phyloP scores from a whole-genome alignment of 2,329 filamentous ascomycete species.

The Coniella vitis region DNA sequence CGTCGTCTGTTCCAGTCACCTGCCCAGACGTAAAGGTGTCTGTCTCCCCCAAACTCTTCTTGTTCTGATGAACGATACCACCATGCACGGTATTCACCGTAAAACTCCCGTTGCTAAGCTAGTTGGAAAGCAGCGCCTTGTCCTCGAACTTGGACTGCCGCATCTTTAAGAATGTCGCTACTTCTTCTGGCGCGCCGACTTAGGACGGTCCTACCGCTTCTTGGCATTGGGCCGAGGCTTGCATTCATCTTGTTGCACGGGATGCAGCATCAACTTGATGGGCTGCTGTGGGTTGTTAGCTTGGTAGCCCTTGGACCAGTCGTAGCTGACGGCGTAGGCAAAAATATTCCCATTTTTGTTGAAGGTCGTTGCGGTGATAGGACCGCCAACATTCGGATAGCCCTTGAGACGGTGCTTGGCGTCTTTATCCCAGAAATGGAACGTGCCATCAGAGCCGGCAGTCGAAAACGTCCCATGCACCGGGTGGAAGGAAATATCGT shows the following conservation, averaged over 20 bases:
- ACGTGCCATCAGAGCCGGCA: conserved; percentile 89
- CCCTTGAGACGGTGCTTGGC: conserved; percentile 86
- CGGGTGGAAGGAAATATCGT: conserved; percentile 96
- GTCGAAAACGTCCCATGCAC: conserved; percentile 97
- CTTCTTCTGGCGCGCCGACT: background rate
- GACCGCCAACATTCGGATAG: conserved; percentile 75
- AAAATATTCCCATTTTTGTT: conserved; percentile 79
- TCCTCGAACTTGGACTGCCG: background rate
- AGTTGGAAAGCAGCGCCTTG: background rate
- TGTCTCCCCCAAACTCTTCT: too few relatives aligned
- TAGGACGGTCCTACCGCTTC: conserved; percentile 41
- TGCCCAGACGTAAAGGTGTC: too few relatives aligned
- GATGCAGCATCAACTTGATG: conserved; percentile 81
- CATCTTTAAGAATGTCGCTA: background rate
- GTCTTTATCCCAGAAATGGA: conserved; percentile 94
- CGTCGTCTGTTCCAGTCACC: too few relatives aligned
- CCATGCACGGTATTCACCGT: too few relatives aligned
- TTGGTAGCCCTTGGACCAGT: conserved; percentile 96
- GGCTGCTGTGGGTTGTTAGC: conserved; percentile 69
- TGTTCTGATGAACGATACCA: too few relatives aligned
- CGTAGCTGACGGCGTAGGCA: conserved; percentile 87
- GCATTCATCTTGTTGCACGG: conserved; percentile 57
- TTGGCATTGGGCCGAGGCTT: conserved; percentile 54
- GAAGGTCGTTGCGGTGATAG: conserved; percentile 88
- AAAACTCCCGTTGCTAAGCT: too few relatives aligned